Percentiles rank a stretch among this genome's conserved stretches.
Evolutionary conservation across 768 basidiomycete species (phyloP).

Genomic region (Termitomyces sp.): DNA sequence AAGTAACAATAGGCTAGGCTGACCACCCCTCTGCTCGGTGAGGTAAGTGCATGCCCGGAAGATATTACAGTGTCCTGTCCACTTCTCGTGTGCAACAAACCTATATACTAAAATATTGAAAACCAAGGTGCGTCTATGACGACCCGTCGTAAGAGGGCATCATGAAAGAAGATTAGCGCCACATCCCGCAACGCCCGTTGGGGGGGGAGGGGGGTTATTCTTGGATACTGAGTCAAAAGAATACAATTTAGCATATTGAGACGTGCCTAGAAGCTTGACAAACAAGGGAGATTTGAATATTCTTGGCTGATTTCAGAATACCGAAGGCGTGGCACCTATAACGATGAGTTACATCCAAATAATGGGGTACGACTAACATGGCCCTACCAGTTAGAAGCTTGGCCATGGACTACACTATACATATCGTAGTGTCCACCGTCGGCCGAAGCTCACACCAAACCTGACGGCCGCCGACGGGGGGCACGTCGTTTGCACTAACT

Average conservation of each 20-base stretch:
- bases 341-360: not conserved
- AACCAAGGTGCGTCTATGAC: too few relatives aligned
- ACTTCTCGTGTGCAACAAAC: too few relatives aligned
- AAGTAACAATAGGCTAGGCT: not conserved
- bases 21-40: not conserved
- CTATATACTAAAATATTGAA: too few relatives aligned
- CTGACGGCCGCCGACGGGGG: not conserved
- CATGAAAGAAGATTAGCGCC: not conserved
- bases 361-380: not conserved
- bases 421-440: not conserved
- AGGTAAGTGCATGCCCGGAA: not conserved
- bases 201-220: too few relatives aligned
- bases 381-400: too few relatives aligned
- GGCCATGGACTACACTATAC: not conserved
- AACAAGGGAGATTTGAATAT: not conserved
- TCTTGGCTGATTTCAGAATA: not conserved
- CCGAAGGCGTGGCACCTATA: not conserved
- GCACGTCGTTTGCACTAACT: not conserved
- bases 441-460: not conserved
- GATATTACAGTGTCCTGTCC: not conserved
- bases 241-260: not conserved
- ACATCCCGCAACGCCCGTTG: not conserved
- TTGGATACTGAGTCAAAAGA: not conserved
- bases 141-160: not conserved
- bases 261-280: not conserved